Conservation (phyloP, 805 yeast genomes). For the Kodamaea sagamina region DNA sequence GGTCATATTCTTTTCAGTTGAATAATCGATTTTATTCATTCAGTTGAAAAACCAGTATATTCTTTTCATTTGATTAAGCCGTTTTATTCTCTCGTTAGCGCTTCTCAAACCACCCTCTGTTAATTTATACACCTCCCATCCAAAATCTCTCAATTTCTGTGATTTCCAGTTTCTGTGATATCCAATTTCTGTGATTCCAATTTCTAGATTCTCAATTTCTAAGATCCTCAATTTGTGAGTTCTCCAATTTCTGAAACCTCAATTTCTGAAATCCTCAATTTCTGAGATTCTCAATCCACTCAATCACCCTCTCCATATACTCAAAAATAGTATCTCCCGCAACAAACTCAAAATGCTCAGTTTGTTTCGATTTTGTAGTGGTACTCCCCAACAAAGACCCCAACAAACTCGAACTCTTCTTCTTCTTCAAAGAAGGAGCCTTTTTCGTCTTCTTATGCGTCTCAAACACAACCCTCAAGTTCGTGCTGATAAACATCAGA, state of each 20-base stretch:
- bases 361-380: slow-evolving; percentile 12
- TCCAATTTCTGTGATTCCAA: no score
- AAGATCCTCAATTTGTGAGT: no score
- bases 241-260: background rate
- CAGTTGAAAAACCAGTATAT: no score
- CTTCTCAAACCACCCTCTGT: no score
- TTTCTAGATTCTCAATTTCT: no score
- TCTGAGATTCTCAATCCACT: slow-evolving; percentile 30
- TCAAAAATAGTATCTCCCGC: slow-evolving; percentile 35
- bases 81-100: no score
- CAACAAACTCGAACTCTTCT: slow-evolving; percentile 9
- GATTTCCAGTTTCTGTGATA: background rate
- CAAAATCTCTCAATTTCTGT: background rate
- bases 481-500: slow-evolving; percentile 40
- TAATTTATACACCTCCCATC: no score
- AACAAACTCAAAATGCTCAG: slow-evolving; percentile 23
- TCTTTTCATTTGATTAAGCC: no score
- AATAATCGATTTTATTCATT: no score
- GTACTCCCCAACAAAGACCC: slow-evolving; percentile 10
- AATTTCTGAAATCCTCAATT: background rate
- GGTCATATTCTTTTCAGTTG: no score
- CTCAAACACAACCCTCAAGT: slow-evolving; percentile 40
- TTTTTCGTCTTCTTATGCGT: slow-evolving; percentile 24
- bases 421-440: background rate
- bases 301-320: slow-evolving; percentile 31